These are phyloP conservation scores for Tetradesmus lagerheimii DNA, from an alignment of 139 green algal genomes.

Conservation along the genomic window DNA sequence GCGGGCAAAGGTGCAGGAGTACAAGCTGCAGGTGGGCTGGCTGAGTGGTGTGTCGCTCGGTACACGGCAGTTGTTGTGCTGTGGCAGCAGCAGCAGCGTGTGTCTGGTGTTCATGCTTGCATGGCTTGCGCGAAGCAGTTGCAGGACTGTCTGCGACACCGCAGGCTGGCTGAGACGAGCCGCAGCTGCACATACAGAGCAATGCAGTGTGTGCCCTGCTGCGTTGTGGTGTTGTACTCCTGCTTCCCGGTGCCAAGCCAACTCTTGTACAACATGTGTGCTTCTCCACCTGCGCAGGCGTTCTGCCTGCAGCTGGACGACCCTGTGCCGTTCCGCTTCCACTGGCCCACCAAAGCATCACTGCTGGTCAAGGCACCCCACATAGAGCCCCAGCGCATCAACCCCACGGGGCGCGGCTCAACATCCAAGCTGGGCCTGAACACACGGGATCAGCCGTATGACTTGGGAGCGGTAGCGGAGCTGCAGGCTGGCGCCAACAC, in stretches of 20 bases:
- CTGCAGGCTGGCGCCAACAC: background rate
- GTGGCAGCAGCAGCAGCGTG: background rate
- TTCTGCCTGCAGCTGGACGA: constrained; percentile 73
- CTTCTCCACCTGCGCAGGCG: no score
- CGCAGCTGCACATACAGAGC: no score
- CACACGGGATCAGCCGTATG: constrained; percentile 78
- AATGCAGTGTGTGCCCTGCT: background rate
- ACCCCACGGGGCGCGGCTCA: constrained; percentile 21
- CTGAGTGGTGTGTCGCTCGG: background rate
- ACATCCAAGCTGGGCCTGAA: constrained; percentile 78
- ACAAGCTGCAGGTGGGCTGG: constrained; percentile 49
- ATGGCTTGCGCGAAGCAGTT: no score
- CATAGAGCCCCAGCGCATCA: constrained; percentile 61
- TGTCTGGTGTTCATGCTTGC: no score
- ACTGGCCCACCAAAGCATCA: constrained; percentile 72
- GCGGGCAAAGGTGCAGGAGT: constrained; percentile 1
- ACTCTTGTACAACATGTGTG: no score
- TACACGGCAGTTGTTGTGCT: background rate
- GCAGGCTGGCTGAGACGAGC: no score
- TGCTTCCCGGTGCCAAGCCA: no score
- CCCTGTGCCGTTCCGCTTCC: constrained; percentile 70
- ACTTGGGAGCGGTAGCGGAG: constrained; percentile 56
- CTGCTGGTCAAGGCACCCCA: constrained; percentile 36
- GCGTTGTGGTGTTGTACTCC: background rate
- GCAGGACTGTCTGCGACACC: background rate